Conservation (phyloP, 2,329 filamentous ascomycete species). For the Aspergillus brasiliensis region DNA sequence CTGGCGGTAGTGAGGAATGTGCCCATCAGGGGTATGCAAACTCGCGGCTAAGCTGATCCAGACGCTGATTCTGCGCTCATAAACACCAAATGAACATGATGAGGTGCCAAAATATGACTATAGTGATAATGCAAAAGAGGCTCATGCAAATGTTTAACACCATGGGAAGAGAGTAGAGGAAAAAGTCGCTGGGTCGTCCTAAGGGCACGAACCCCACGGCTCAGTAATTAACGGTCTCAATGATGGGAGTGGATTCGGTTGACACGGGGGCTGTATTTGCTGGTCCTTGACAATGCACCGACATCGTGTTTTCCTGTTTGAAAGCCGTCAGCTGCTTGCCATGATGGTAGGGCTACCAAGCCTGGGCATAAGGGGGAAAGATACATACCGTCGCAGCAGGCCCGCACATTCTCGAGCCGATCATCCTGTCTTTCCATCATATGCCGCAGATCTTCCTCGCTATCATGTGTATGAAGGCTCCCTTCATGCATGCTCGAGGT, state of each 20-base stretch:
- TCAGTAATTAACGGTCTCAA: slow-evolving; percentile 15
- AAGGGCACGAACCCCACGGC: background rate
- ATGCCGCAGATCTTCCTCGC: slow-evolving; percentile 77
- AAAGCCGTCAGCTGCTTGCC: background rate
- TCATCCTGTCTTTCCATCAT: slow-evolving; percentile 73
- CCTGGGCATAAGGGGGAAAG: slow-evolving; percentile 16
- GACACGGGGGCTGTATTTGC: slow-evolving; percentile 43
- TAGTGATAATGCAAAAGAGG: slow-evolving; percentile 4
- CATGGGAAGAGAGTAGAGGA: slow-evolving; percentile 1
- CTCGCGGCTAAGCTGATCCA: background rate
- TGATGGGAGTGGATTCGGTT: slow-evolving; percentile 43
- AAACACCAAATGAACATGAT: slow-evolving; percentile 2
- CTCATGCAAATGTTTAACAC: slow-evolving; percentile 1
- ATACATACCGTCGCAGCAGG: slow-evolving; percentile 89
- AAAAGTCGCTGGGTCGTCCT: slow-evolving; percentile 4
- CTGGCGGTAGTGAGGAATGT: background rate
- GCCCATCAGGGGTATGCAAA: slow-evolving; percentile 1
- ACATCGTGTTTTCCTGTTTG: slow-evolving; percentile 72
- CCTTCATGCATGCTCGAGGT: slow-evolving; percentile 41
- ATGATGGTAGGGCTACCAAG: background rate
- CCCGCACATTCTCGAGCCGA: slow-evolving; percentile 88
- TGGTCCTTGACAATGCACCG: slow-evolving; percentile 44
- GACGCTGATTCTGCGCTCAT: slow-evolving; percentile 6
- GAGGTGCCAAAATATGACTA: background rate
- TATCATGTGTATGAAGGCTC: slow-evolving; percentile 60